Evolutionary conservation across 2,329 filamentous ascomycete genomes (phyloP), one percentile per base, ranked within the genome.

Genomic region (Talaromyces sp.): DNA sequence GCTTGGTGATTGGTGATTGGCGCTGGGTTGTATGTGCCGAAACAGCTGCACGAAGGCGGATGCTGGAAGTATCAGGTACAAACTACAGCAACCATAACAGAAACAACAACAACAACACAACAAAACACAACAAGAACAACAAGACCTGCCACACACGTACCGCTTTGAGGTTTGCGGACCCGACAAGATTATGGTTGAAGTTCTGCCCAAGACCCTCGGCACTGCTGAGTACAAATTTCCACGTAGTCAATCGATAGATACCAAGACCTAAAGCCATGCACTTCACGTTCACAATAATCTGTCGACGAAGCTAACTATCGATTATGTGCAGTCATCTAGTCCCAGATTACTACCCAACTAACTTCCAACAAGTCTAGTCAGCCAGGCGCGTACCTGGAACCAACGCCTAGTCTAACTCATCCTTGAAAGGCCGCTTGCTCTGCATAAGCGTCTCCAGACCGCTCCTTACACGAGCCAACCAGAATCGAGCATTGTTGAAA

Each of bases 381-480:
- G 31, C 57, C 47, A 31, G 24, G 56, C 33, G 39, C 33, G 41
- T 59, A 63, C 52, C 57, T 52, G 31, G 48, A 33, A 35, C 50
- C 16, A 54, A 22, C 50, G 31, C 31, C 31, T 35, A 52, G 48
- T 52, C 24, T 33, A 33, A 22, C 7, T 19, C 52, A 37, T 56
- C 33, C 52, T 56, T 56, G 52, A 22, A 37, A 56, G 52, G 22
- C 19, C 33, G n/a, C 33, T 37, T 14, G 27, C 13, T 48, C 6
- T 35, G 39, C 57, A 39, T 60, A 61, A 65, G 63, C 58, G 63
- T 39, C 48, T 37, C 58, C 58, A 65, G 63, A 65, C 63, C 63
- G 63, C 63, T 65, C 58, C 59, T 65, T 62, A 37, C n/a, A 56
- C 52, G 3, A 10, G 10, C 52, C 52, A 56, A 56, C 31, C 31